Base-by-base conservation (phyloP, 345 rosid genomes). In the Ceriops zippeliana region DNA sequence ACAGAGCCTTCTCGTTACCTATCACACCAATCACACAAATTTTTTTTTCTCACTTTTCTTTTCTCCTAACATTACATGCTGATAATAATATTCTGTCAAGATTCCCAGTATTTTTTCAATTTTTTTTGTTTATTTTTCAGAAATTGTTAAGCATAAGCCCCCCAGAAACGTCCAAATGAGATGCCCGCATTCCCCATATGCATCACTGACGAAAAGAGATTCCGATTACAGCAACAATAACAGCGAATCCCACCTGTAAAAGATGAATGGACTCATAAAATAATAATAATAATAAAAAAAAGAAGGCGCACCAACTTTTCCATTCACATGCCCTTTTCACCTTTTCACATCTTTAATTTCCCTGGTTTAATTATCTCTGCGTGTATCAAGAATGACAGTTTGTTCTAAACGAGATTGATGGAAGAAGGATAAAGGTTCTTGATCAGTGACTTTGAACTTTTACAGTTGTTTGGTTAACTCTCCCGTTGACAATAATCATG, bases 171-270 rank as follows among this genome's bases (percentile, higher is more conserved):
- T 17, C 11, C 19, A 61, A 34, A 32, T 5, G 16, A n/a, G 6
- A 47, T 1, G 11, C 37, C 20, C 38, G 10, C 54, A 27, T 56
- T 56, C 22, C 37, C 2, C 16, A 15, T 5, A 51, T 5, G 24
- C 22, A 49, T n/a, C 61, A n/a, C 21, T 26, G 15, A 54, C 11
- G 11, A 52, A 2, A 26, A 56, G 31, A 20, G 49, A 27, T 56
- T 32, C 32, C 5, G 46, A 38, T 56, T 52, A 61, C 35, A 61
- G 61, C 58, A 70, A 52, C 32, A 24, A 47, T 8, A 13, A 16
- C 35, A 11, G 35, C 61, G 20, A 53, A 62, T 56, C 64, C 57
- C 57, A 31, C 68, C 69, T 46, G 49, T 42, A 42, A 56, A 63
- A 42, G 28, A 19, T 19, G 20, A 21, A 56, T 38, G 42, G 22